A percentile compares a stretch with the other conserved stretches of the same genome.
phyloP scores from a whole-genome alignment of 2,329 filamentous ascomycete species.

The Colletotrichum neosansevieriae region DNA sequence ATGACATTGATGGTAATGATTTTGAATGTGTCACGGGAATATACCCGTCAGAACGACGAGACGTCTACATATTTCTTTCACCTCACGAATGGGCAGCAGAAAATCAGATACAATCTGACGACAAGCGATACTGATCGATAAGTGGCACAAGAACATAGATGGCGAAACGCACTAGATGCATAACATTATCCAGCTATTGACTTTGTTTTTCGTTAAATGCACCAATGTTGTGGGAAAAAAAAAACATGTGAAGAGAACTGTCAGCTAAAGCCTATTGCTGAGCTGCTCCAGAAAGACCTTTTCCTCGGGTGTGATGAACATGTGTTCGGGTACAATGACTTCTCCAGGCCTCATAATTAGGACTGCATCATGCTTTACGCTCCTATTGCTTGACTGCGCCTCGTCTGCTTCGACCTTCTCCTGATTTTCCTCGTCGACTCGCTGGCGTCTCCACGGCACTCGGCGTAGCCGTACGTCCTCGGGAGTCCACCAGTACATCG shows the following conservation, averaged over 20 bases:
- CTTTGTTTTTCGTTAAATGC: not conserved
- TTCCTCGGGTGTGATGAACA: constrained; percentile 55
- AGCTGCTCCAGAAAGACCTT: constrained; percentile 51
- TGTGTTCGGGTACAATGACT: constrained; percentile 50
- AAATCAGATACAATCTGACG: not conserved
- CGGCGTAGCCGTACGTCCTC: constrained; percentile 42
- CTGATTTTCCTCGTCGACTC: constrained; percentile 18
- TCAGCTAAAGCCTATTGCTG: constrained; percentile 47
- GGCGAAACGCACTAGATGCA: not conserved
- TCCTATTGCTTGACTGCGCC: constrained; percentile 15
- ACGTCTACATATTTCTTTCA: not conserved
- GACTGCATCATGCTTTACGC: constrained; percentile 42
- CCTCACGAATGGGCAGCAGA: not conserved
- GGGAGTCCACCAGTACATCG: constrained; percentile 78
- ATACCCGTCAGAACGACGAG: not conserved
- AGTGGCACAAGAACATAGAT: constrained; percentile 10
- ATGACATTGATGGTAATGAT: constrained; percentile 29
- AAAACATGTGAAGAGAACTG: no score
- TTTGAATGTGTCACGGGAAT: constrained; percentile 3
- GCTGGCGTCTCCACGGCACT: constrained; percentile 21
- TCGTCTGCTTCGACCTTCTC: not conserved
- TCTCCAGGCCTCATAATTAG: constrained; percentile 52
- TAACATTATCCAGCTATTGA: not conserved
- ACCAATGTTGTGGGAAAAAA: not conserved
- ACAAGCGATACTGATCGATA: not conserved